phyloP scores from a whole-genome alignment of 495 filamentous ascomycete species.

The Polyplosphaeria fusca region DNA sequence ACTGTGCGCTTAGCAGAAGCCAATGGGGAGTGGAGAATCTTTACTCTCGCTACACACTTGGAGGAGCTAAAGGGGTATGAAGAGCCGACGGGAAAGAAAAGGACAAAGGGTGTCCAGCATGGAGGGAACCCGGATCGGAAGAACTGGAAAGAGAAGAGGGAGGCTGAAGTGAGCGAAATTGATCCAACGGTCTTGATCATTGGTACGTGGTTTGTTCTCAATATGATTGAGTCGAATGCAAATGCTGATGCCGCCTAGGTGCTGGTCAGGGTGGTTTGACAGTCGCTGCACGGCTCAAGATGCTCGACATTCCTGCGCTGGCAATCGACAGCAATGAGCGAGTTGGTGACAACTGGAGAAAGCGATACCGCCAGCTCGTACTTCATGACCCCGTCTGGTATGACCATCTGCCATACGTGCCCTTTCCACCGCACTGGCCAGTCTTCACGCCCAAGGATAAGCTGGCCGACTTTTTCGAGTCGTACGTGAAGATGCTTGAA shows the following conservation, averaged over 20 bases:
- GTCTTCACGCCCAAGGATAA: slow-evolving; percentile 66
- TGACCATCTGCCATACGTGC: slow-evolving; percentile 71
- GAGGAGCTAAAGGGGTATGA: slow-evolving; percentile 23
- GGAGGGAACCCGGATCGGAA: slow-evolving; percentile 28
- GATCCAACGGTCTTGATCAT: slow-evolving; percentile 62
- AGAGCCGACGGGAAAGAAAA: slow-evolving; percentile 17
- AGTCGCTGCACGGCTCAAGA: slow-evolving; percentile 66
- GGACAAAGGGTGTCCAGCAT: slow-evolving; percentile 30
- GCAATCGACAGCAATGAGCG: slow-evolving; percentile 63
- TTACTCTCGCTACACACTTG: slow-evolving; percentile 31
- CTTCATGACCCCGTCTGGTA: slow-evolving; percentile 77
- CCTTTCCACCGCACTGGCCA: slow-evolving; percentile 66
- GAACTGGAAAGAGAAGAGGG: slow-evolving; percentile 65
- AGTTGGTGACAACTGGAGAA: slow-evolving; percentile 76
- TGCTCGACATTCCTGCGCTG: slow-evolving; percentile 62
- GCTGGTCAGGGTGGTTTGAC: slow-evolving; percentile 58
- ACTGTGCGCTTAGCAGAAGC: slow-evolving; percentile 16
- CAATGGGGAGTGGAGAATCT: slow-evolving; percentile 31
- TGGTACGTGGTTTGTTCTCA: slow-evolving; percentile 44
- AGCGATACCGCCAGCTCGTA: slow-evolving; percentile 60
- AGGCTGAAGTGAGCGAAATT: slow-evolving; percentile 49
- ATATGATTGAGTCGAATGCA: too few relatives aligned
- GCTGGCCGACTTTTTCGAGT: slow-evolving; percentile 72
- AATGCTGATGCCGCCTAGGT: not conserved
- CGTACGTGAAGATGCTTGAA: slow-evolving; percentile 69